Evolutionary conservation across 768 basidiomycete species (phyloP), one percentile per base, ranked within the genome.

Genomic region (Mycena indigotica): DNA sequence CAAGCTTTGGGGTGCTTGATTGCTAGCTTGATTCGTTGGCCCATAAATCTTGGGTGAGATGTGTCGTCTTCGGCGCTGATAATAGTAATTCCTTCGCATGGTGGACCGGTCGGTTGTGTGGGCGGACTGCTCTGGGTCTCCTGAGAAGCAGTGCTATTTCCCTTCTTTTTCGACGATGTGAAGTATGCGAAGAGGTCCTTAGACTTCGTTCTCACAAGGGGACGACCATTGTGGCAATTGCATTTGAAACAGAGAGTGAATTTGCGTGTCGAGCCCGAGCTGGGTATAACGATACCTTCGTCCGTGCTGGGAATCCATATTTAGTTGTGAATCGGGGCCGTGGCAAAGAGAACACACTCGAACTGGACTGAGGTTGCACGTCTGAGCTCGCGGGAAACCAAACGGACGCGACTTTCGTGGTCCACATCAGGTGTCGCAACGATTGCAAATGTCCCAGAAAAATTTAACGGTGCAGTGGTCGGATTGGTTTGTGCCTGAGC

Each of bases 41-140:
- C 46, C 46, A 48, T 12, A 5, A 5, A 24, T 12, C 46, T 26
- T 26, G 46, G 46, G 25, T 48, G 46, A 4, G 46, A 48, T 23
- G 4, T 8, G 46, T 48, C 46, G n/a, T 48, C 46, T 26, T 48
- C 46, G 46, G 46, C 46, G n/a, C 46, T 48, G 46, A 48, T 48
- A 13, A 28, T 48, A 23, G 46, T 48, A 12, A 5, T 6, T 5
- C 46, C 46, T n/a, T 8, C 21, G 46, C 46, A 48, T 10, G 41
- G 16, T 6, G 21, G 41, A n/a, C 12, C 23, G 21, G 24, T 24
- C 13, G 21, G 24, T 21, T 44, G 41, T 21, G 41, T 16, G n/a
- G 5, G 6, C n/a, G 41, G 15, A n/a, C n/a, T n/a, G 41, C n/a
- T 44, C 13, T 15, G 41, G 13, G 41, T 44, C 41, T 6, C 8